phyloP scores from a whole-genome alignment of 2,329 filamentous ascomycete species.

The Laburnicola sp. region DNA sequence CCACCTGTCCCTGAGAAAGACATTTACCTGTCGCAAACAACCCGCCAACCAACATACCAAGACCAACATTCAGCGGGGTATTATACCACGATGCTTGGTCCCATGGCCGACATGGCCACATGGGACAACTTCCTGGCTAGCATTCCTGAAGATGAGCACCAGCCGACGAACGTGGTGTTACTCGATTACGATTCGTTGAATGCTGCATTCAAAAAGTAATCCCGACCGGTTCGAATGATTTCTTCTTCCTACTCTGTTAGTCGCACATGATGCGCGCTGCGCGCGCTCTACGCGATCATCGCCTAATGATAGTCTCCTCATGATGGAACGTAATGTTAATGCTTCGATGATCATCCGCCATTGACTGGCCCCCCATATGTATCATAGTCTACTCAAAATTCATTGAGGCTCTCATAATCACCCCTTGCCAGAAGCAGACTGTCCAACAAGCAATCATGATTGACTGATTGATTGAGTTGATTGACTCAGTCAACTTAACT shows the following conservation, averaged over 20 bases:
- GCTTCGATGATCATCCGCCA: background rate
- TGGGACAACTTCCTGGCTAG: constrained; percentile 12
- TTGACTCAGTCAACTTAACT: too few species aligned
- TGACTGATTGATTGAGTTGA: too few species aligned
- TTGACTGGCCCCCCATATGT: constrained; percentile 2
- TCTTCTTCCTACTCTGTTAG: background rate
- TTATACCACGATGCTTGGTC: background rate
- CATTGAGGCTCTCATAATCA: background rate
- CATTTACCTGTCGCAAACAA: constrained; percentile 3
- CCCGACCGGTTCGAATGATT: background rate
- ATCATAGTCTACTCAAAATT: background rate
- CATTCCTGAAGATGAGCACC: constrained; percentile 14
- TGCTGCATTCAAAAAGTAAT: background rate
- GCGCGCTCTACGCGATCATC: background rate
- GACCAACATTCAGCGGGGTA: background rate
- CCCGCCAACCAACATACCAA: background rate
- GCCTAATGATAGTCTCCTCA: constrained; percentile 6
- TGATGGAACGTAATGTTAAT: constrained; percentile 6
- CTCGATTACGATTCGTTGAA: constrained; percentile 6
- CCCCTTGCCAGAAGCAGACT: background rate
- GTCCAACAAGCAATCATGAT: too few species aligned
- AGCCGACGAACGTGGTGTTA: constrained; percentile 4
- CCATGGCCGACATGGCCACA: constrained; percentile 1
- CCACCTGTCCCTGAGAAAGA: constrained; percentile 24
- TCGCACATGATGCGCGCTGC: constrained; percentile 1